phyloP scores from a whole-genome alignment of 1,139 yeast genomes.

The Petasospora rhodanensis region DNA sequence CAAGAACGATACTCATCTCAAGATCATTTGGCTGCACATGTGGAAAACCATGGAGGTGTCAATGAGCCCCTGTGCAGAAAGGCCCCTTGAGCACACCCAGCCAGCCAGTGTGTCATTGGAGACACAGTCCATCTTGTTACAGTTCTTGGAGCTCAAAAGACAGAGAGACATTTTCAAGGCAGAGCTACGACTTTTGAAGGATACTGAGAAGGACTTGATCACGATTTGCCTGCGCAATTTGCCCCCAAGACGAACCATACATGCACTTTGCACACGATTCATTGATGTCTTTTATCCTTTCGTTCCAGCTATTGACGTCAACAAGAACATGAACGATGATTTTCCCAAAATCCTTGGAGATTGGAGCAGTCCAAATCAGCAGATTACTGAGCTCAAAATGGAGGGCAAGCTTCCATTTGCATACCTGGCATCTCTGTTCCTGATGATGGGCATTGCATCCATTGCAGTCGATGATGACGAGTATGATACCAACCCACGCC shows the following conservation, averaged over 20 bases:
- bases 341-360: slow-evolving; percentile 26
- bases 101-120: too few relatives aligned
- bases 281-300: slow-evolving; percentile 32
- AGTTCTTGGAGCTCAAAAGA: slow-evolving; percentile 13
- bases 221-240: slow-evolving; percentile 26
- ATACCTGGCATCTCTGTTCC: slow-evolving; percentile 35
- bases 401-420: slow-evolving; percentile 40
- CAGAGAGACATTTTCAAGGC: slow-evolving; percentile 7
- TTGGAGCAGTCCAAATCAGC: slow-evolving; percentile 17
- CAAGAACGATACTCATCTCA: slow-evolving; percentile 32
- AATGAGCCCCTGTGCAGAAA: not conserved
- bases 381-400: slow-evolving; percentile 25
- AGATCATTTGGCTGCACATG: slow-evolving; percentile 24
- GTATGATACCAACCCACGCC: slow-evolving; percentile 11
- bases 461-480: slow-evolving; percentile 29
- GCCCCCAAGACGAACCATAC: slow-evolving; percentile 37
- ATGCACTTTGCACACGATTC: slow-evolving; percentile 41
- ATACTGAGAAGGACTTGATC: slow-evolving; percentile 3
- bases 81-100: slow-evolving; percentile 1
- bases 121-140: not conserved
- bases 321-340: slow-evolving; percentile 25
- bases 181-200: not conserved
- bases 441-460: slow-evolving; percentile 38
- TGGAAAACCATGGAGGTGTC: slow-evolving; percentile 17
- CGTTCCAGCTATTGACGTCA: slow-evolving; percentile 44